phyloP scores from a whole-genome alignment of 495 filamentous ascomycete genomes.

The Amniculicola lignicola region DNA sequence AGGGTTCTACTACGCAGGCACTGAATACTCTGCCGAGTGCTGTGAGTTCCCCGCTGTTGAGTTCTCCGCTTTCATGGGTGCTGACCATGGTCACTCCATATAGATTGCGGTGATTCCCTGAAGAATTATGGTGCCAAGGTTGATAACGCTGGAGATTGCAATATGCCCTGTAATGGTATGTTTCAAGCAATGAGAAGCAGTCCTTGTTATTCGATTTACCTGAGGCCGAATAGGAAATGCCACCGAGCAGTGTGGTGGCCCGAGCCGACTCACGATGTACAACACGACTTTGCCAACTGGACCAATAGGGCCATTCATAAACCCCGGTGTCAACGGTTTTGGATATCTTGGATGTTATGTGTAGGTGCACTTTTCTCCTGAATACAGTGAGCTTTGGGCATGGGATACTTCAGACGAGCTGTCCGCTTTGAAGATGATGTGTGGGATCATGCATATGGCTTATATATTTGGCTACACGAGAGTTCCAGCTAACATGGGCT shows the following conservation, averaged over 20 bases:
- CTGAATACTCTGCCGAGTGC: conserved; percentile 43
- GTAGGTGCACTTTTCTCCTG: conserved; percentile 13
- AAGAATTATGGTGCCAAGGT: conserved; percentile 1
- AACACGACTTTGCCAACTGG: conserved; percentile 21
- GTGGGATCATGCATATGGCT: too few species aligned
- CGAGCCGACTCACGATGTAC: conserved; percentile 25
- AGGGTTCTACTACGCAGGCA: conserved; percentile 28
- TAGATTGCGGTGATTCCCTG: conserved; percentile 25
- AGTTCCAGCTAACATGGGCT: conserved; percentile 9
- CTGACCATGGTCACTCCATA: neutral
- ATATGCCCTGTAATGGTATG: conserved; percentile 27
- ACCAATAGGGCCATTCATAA: conserved; percentile 21
- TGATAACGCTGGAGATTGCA: conserved; percentile 7
- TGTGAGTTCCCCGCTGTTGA: too few species aligned
- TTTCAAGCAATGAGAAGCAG: neutral
- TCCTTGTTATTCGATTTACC: neutral
- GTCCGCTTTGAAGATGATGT: too few species aligned
- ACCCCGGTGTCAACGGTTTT: conserved; percentile 26
- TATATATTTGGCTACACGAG: neutral
- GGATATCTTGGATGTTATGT: conserved; percentile 25
- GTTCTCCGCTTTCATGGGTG: too few species aligned
- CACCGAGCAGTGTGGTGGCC: conserved; percentile 26
- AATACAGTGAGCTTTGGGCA: neutral
- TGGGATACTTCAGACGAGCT: too few species aligned
- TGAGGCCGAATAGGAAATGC: conserved; percentile 7